Base-by-base conservation (phyloP, 345 rosid genomes). In the Crucihimalaya himalaica region DNA sequence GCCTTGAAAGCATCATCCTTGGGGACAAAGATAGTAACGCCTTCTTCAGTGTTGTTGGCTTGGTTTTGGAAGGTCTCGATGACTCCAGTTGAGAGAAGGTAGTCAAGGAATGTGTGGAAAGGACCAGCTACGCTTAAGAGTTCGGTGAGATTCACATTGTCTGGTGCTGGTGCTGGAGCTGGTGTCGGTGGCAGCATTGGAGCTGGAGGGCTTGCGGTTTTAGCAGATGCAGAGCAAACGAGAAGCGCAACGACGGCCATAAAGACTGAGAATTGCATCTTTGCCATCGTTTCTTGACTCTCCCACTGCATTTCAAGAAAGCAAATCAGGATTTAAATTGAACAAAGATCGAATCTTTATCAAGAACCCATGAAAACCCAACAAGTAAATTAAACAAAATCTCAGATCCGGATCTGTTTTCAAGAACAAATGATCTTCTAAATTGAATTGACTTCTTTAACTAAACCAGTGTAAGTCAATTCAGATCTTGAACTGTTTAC, bases 61-160 rank as follows among this genome's bases (percentile, higher is more conserved):
- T 86, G 97, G 87, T 74, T 83, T 76, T 94, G 97, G 83, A 94
- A 85, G 29, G 96, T 91, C 12, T 86, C 93, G 1, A 94, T 81
- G 77, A 91, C 96, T 68, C 89, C 88, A 28, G 93, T 83, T 16
- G 97, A 85, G 57, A 77, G 64, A 27, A 94, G 87, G 78, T 87
- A 81, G 72, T 73, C 76, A 5, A 91, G 95, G 84, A 94, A 89
- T 6, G 88, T 89, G 53, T 82, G 80, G 84, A 81, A 94, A 0
- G 97, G 95, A 48, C 98, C 98, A 0, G 96, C 97, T 18, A 89
- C 95, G 1, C 88, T 75, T 57, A 94, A 87, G n/a, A 94, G 84
- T 48, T 77, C 68, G 0, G 96, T 88, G 75, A 91, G 90, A 80
- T 91, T 89, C 45, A 91, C 97, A 43, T 72, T 76, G 5, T 75